phyloP scores from a whole-genome alignment of 2,329 filamentous ascomycete species.

The Ascochyta viciae-villosae region DNA sequence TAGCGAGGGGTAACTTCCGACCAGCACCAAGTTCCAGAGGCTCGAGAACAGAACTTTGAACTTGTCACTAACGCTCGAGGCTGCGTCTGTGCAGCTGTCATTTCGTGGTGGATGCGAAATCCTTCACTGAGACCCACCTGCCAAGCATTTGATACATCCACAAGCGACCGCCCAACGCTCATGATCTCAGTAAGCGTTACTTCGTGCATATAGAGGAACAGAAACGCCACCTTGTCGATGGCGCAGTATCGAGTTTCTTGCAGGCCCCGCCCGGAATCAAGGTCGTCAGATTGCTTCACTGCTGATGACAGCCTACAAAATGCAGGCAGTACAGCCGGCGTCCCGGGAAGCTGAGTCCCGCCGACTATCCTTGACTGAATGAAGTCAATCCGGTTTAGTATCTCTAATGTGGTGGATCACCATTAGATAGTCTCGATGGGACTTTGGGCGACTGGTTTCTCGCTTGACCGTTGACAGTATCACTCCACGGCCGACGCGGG shows the following conservation, averaged over 20 bases:
- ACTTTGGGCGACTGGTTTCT: conserved; percentile 23
- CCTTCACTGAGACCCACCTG: conserved; percentile 7
- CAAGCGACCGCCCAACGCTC: conserved; percentile 11
- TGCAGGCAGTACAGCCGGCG: conserved; percentile 25
- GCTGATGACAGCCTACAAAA: conserved; percentile 33
- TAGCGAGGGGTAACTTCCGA: background rate
- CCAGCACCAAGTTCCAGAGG: background rate
- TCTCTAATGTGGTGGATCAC: conserved; percentile 26
- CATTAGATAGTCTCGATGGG: conserved; percentile 29
- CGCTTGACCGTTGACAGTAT: conserved; percentile 24
- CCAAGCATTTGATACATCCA: conserved; percentile 13
- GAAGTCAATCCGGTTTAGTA: conserved; percentile 26
- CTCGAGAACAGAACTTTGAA: background rate
- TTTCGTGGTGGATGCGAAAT: conserved; percentile 6
- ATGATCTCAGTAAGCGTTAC: conserved; percentile 17
- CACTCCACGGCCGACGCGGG: conserved; percentile 13
- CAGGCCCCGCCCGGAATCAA: conserved; percentile 35
- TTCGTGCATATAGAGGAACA: conserved; percentile 5
- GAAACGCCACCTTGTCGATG: conserved; percentile 8
- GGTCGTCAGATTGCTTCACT: conserved; percentile 25
- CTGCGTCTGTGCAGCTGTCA: background rate
- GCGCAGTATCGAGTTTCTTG: conserved; percentile 16
- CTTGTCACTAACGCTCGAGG: background rate
- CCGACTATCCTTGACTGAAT: conserved; percentile 23
- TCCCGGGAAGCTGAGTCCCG: conserved; percentile 29